phyloP scores from a whole-genome alignment of 495 filamentous ascomycete genomes.

The Cetradonia linearis region DNA sequence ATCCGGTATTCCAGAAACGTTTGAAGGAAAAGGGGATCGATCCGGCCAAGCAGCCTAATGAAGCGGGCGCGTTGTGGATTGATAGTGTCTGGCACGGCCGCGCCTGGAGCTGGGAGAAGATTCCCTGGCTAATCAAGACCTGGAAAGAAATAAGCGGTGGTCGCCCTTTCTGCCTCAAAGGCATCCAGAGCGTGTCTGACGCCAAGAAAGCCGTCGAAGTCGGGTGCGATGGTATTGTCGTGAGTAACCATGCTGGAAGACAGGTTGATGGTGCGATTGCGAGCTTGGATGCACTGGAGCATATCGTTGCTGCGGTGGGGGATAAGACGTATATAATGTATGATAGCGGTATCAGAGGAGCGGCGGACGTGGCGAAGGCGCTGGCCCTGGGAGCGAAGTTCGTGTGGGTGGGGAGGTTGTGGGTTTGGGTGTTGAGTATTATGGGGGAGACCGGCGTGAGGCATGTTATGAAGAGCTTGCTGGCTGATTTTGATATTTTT shows the following conservation, averaged over 20 bases:
- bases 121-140: conserved; percentile 43
- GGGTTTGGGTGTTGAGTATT: conserved; percentile 52
- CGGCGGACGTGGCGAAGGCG: conserved; percentile 51
- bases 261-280: conserved; percentile 56
- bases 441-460: conserved; percentile 51
- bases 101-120: conserved; percentile 49
- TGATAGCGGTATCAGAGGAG: conserved; percentile 50
- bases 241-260: conserved; percentile 52
- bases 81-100: conserved; percentile 56
- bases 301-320: conserved; percentile 49
- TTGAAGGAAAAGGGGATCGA: conserved; percentile 44
- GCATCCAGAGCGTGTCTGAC: conserved; percentile 45
- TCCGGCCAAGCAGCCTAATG: conserved; percentile 38
- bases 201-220: conserved; percentile 44
- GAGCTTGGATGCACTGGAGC: conserved; percentile 51
- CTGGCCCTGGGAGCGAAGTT: conserved; percentile 54
- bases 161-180: conserved; percentile 47
- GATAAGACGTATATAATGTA: conserved; percentile 49
- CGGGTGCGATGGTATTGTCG: conserved; percentile 47
- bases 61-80: conserved; percentile 50
- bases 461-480: conserved; percentile 53
- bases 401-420: conserved; percentile 52
- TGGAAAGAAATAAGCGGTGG: conserved; percentile 46
- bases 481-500: conserved; percentile 58
- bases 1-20: conserved; percentile 48